Evolutionary conservation across 345 rosid genomes (phyloP).

Genomic region (Camelina sativa): DNA sequence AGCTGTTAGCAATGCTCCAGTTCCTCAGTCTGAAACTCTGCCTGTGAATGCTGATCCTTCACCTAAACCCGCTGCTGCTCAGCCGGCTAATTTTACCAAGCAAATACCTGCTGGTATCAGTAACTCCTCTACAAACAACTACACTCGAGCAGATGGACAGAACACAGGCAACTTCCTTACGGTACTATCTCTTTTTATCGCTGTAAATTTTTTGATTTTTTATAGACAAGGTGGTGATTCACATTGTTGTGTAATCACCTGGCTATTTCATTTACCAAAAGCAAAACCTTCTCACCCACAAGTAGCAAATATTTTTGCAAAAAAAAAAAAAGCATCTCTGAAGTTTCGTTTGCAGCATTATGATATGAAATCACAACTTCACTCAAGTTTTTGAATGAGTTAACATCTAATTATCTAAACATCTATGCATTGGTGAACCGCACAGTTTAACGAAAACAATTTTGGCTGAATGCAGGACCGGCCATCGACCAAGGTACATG

Average conservation of each 20-base stretch:
- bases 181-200: constrained; percentile 42
- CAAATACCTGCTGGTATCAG: constrained; percentile 72
- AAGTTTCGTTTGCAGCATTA: too few relatives aligned
- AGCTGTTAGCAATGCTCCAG: constrained; percentile 43
- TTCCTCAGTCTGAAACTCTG: constrained; percentile 47
- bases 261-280: background rate
- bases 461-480: constrained; percentile 48
- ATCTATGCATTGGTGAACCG: too few relatives aligned
- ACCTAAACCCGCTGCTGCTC: constrained; percentile 48
- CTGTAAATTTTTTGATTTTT: too few relatives aligned
- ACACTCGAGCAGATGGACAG: constrained; percentile 82
- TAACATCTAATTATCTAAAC: too few relatives aligned
- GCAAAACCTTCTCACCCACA: too few relatives aligned
- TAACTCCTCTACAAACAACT: constrained; percentile 66
- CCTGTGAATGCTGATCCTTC: constrained; percentile 43
- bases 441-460: too few relatives aligned
- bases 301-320: too few relatives aligned
- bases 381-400: background rate
- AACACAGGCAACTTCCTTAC: constrained; percentile 84
- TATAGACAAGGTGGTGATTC: too few relatives aligned
- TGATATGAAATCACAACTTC: background rate
- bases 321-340: too few relatives aligned
- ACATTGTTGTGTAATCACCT: background rate
- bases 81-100: constrained; percentile 55
- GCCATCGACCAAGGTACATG: constrained; percentile 61